A percentile compares a stretch with the other conserved stretches of the same genome.
These are phyloP conservation scores for Microstroma glucosiphilum DNA, from an alignment of 1,284 basidiomycete genomes.

Conservation along the genomic window DNA sequence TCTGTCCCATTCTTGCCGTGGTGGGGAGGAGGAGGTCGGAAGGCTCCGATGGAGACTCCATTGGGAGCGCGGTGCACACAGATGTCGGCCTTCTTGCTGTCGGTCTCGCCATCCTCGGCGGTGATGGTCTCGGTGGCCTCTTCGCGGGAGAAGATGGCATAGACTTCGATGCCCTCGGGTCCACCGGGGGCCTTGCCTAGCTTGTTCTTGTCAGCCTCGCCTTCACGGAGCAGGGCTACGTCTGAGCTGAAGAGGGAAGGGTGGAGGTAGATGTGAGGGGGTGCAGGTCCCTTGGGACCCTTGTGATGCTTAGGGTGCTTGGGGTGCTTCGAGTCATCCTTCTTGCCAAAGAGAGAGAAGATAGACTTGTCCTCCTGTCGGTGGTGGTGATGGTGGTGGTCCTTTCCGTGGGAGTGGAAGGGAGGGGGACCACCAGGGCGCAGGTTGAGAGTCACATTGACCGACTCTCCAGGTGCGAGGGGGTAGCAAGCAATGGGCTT, in stretches of 20 bases:
- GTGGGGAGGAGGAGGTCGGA: neutral
- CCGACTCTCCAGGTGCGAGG: neutral
- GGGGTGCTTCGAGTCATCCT: neutral
- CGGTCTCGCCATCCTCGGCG: constrained; percentile 17
- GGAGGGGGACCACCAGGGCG: constrained; percentile 1
- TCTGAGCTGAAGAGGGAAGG: constrained; percentile 2
- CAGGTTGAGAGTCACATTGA: neutral
- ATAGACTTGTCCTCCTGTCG: neutral
- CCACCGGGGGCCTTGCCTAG: constrained; percentile 16
- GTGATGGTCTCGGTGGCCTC: constrained; percentile 22
- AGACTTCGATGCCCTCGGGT: constrained; percentile 15
- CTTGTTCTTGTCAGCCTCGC: neutral
- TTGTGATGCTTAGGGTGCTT: neutral
- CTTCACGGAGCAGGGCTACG: neutral
- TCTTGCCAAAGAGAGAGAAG: too few species aligned
- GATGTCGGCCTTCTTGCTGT: constrained; percentile 13
- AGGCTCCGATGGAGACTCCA: neutral
- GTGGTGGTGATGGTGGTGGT: neutral
- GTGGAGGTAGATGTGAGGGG: neutral
- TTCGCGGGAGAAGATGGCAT: constrained; percentile 28
- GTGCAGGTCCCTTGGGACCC: neutral
- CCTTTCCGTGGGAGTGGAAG: neutral
- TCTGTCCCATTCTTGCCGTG: neutral
- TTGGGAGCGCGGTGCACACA: constrained; percentile 17
- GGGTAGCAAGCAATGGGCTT: neutral